Conservation (phyloP, 176 grass and related monocot species). For the Oryza rufipogon region DNA sequence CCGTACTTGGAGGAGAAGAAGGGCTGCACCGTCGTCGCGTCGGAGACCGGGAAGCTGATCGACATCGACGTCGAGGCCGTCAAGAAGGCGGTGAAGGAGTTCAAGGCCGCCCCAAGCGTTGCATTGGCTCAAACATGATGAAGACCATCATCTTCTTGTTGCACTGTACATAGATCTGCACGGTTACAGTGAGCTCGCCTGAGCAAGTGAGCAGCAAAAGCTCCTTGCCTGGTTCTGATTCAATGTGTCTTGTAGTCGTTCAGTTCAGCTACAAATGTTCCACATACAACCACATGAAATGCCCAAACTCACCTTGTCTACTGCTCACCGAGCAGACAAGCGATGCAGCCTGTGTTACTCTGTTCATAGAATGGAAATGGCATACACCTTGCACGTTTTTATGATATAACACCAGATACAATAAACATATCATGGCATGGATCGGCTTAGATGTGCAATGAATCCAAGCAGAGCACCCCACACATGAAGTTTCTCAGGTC, state of each 20-base stretch:
- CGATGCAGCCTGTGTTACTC: background rate
- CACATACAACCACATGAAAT: background rate
- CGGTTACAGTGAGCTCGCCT: background rate
- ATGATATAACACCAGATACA: constrained; percentile 4
- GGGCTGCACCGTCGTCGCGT: constrained; percentile 56
- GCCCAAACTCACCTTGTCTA: too few species aligned
- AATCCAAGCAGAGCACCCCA: constrained; percentile 34
- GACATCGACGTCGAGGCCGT: constrained; percentile 70
- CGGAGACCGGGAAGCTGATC: constrained; percentile 70
- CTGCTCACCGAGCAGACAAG: background rate
- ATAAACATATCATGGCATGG: background rate
- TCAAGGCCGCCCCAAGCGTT: constrained; percentile 59
- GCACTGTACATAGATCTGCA: constrained; percentile 30
- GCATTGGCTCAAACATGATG: constrained; percentile 45
- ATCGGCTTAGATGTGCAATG: constrained; percentile 34
- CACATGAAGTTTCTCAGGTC: constrained; percentile 33
- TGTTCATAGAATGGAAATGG: background rate
- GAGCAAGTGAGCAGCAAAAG: background rate
- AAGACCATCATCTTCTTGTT: background rate
- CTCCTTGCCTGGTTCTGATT: background rate
- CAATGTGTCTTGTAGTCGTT: background rate
- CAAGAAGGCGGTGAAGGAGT: constrained; percentile 52
- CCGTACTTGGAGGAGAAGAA: constrained; percentile 58
- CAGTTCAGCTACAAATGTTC: background rate
- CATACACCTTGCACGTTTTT: background rate